Evolutionary conservation across 306 rosid genomes (phyloP).

Genomic region (Acacia melanoxylon): DNA sequence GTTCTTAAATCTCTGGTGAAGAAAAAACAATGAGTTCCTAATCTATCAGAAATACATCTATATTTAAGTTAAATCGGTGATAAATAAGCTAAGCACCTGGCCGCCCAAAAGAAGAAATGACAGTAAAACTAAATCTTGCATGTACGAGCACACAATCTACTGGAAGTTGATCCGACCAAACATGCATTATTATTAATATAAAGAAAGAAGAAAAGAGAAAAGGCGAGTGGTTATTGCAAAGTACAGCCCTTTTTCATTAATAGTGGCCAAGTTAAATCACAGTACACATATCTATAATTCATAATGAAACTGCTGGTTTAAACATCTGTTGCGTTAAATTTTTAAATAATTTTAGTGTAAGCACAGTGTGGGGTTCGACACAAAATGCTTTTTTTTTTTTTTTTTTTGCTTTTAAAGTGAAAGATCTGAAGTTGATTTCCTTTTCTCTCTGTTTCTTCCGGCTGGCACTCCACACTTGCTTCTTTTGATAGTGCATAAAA

Average conservation of each 20-base stretch:
- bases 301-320: constrained; percentile 14
- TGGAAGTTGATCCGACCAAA: neutral
- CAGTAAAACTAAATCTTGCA: constrained; percentile 3
- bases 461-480: constrained; percentile 37
- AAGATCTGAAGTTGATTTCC: constrained; percentile 30
- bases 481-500: constrained; percentile 25
- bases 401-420: neutral
- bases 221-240: neutral
- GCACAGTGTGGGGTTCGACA: constrained; percentile 33
- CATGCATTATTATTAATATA: neutral
- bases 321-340: neutral
- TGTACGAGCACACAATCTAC: neutral
- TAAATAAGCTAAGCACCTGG: neutral
- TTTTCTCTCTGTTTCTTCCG: neutral
- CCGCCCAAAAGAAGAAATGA: constrained; percentile 9
- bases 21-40: neutral
- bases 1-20: neutral
- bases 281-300: constrained; percentile 6
- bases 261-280: constrained; percentile 18
- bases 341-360: neutral
- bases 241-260: constrained; percentile 18
- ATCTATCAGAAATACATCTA: neutral
- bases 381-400: constrained; percentile 25
- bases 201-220: neutral
- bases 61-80: neutral